Base-by-base conservation (phyloP, 768 basidiomycete genomes). In the Leccinum obscurum region DNA sequence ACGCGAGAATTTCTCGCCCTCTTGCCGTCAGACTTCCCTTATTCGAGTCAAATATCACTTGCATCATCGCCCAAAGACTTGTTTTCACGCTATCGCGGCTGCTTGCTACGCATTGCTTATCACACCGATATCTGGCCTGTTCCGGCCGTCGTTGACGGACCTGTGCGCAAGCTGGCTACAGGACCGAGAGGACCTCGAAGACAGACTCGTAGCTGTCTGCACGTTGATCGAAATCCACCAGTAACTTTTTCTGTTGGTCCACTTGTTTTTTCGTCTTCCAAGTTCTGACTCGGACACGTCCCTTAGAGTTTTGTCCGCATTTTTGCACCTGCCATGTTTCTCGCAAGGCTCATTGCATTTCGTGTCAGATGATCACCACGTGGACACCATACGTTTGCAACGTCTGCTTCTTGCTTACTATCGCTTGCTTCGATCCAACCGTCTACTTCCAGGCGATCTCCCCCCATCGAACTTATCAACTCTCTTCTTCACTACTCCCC, bases 131-230 rank as follows among this genome's bases (percentile, higher is more conserved):
- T 84, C 89, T n/a, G 78, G 76, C 8, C 64, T 82, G 11, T 98
- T 90, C 75, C 78, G 89, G 62, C 95, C 95, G 3, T 74, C 98
- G 56, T 72, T 93, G 41, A 66, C 89, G 30, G 91, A 96, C 72
- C 75, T 98, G 28, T 88, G 87, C 67, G 89, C 90, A 7, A 76
- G 90, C 66, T 97, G 93, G 93, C 70, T 95, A 44, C 77, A 87
- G 17, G 76, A 78, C 20, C 67, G 78, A 39, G 73, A 81, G 48
- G 75, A 80, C 60, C 65, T 77, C 24, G 81, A 84, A 56, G 80
- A 83, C 39, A 80, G 83, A 66, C 73, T 87, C 52, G 76, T 81
- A 51, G 86, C 87, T 3, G 74, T 90, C n/a, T 85, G 81, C 66
- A 73, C 83, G 59, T 74, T 92, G 26, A 28, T 91, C 28, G 86